phyloP scores from a whole-genome alignment of 2,329 filamentous ascomycete genomes.

The Fusarium staphyleae region DNA sequence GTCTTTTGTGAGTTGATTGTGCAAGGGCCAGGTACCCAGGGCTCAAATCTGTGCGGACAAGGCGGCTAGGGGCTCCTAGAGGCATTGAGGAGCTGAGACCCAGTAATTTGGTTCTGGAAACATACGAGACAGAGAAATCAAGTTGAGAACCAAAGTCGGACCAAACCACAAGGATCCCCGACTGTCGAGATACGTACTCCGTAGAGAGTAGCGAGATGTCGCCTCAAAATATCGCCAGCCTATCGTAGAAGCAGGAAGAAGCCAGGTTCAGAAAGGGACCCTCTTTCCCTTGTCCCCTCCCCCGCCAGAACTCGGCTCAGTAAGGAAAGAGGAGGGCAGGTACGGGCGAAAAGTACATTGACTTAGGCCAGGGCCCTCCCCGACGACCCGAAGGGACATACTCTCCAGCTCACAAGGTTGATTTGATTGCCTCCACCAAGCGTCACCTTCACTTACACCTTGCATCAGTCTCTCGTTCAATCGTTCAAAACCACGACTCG shows the following conservation, averaged over 20 bases:
- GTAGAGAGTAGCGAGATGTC: not conserved
- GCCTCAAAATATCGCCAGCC: not conserved
- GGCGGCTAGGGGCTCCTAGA: not conserved
- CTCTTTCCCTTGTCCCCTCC: slow-evolving; percentile 25
- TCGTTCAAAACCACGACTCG: not conserved
- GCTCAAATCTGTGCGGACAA: slow-evolving; percentile 27
- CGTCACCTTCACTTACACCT: slow-evolving; percentile 24
- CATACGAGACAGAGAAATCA: not conserved
- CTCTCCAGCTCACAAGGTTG: slow-evolving; percentile 7
- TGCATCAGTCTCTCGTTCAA: not conserved
- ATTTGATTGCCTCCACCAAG: slow-evolving; percentile 28
- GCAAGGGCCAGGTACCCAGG: slow-evolving; percentile 11
- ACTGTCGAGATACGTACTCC: too few relatives aligned
- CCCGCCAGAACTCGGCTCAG: slow-evolving; percentile 16
- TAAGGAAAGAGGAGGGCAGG: slow-evolving; percentile 15
- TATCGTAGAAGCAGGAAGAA: slow-evolving; percentile 1
- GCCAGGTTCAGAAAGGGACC: slow-evolving; percentile 2
- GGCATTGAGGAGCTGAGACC: not conserved
- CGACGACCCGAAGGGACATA: slow-evolving; percentile 37
- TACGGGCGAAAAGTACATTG: not conserved
- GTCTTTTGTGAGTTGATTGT: slow-evolving; percentile 25
- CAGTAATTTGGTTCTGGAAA: too few relatives aligned
- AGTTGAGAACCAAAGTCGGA: not conserved
- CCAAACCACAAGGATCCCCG: not conserved
- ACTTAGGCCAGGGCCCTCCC: slow-evolving; percentile 20